Evolutionary conservation across 2,329 filamentous ascomycete genomes (phyloP).

Genomic region (Paracoccidioides lutzii): DNA sequence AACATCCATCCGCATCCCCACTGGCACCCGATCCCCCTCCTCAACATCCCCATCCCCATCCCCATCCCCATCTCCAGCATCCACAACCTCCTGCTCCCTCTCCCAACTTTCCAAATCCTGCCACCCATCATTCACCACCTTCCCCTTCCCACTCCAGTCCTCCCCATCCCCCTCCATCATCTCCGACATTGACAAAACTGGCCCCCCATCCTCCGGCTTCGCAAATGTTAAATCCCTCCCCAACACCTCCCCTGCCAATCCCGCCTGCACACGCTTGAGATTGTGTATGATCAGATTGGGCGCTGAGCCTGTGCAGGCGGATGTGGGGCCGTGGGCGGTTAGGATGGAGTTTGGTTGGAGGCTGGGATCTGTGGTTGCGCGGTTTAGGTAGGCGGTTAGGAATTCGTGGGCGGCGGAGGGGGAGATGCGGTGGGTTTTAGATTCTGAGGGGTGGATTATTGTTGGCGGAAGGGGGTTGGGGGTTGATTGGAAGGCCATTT

Average conservation of each 20-base stretch:
- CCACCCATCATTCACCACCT: conserved; percentile 11
- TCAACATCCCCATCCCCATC: conserved; percentile 13
- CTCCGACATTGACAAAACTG: conserved; percentile 3
- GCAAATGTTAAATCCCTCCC: conserved; percentile 29
- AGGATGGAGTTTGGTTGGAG: conserved; percentile 34
- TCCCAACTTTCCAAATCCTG: conserved; percentile 21
- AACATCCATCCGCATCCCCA: conserved; percentile 26
- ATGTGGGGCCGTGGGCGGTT: conserved; percentile 31
- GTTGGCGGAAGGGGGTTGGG: conserved; percentile 28
- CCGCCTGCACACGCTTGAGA: conserved; percentile 33
- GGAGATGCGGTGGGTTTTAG: conserved; percentile 17
- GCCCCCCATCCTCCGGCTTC: conserved; percentile 12
- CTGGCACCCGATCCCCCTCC: conserved; percentile 16
- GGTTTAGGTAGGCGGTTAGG: conserved; percentile 31
- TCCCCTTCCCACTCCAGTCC: conserved; percentile 25
- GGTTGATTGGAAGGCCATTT: conserved; percentile 24
- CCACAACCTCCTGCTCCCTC: conserved; percentile 28
- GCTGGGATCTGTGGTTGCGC: conserved; percentile 29
- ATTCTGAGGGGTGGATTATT: conserved; percentile 22
- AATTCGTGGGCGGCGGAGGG: conserved; percentile 30
- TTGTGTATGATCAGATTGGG: conserved; percentile 34
- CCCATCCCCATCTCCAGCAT: conserved; percentile 15
- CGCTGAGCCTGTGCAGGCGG: conserved; percentile 28
- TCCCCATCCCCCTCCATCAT: conserved; percentile 4
- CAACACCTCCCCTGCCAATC: conserved; percentile 30